These are phyloP conservation scores for Fusarium agapanthi DNA, from an alignment of 2,329 filamentous ascomycete genomes.

Conservation along the genomic window DNA sequence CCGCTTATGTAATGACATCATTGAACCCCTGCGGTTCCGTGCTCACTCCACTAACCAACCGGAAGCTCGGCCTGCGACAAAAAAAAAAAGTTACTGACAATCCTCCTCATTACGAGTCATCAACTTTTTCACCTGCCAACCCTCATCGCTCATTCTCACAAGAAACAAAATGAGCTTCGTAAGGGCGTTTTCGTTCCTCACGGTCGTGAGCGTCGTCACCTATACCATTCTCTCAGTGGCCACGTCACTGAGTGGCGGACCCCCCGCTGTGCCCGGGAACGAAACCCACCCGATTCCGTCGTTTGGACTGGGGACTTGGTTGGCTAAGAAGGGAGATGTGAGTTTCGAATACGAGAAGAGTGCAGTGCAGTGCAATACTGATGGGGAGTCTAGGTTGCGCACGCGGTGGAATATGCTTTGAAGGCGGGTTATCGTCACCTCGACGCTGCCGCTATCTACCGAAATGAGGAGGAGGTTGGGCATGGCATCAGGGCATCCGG, in stretches of 20 bases:
- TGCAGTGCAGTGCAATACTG: no score
- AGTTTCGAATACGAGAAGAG: neutral
- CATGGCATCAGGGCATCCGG: conserved; percentile 51
- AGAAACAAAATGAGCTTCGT: conserved; percentile 17
- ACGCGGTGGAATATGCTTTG: conserved; percentile 64
- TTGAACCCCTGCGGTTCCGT: conserved; percentile 8
- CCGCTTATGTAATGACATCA: conserved; percentile 30
- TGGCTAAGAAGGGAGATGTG: conserved; percentile 29
- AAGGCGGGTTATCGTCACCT: conserved; percentile 64
- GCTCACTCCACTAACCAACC: conserved; percentile 14
- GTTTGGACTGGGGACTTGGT: conserved; percentile 50
- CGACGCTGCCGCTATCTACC: conserved; percentile 67
- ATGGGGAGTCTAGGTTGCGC: conserved; percentile 18
- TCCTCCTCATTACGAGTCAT: conserved; percentile 3
- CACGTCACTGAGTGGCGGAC: conserved; percentile 2
- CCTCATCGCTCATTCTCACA: neutral
- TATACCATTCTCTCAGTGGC: conserved; percentile 17
- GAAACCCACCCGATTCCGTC: conserved; percentile 39
- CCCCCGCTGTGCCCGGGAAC: neutral
- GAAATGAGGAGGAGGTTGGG: conserved; percentile 64
- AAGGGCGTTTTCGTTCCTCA: conserved; percentile 22
- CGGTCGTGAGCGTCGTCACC: conserved; percentile 6
- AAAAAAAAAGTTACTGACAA: conserved; percentile 10
- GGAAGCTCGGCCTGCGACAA: neutral
- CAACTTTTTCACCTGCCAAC: neutral